A percentile compares a stretch with the other conserved stretches of the same genome.
These are phyloP conservation scores for Combretum micranthum DNA, from an alignment of 345 rosid genomes.

Conservation along the genomic window DNA sequence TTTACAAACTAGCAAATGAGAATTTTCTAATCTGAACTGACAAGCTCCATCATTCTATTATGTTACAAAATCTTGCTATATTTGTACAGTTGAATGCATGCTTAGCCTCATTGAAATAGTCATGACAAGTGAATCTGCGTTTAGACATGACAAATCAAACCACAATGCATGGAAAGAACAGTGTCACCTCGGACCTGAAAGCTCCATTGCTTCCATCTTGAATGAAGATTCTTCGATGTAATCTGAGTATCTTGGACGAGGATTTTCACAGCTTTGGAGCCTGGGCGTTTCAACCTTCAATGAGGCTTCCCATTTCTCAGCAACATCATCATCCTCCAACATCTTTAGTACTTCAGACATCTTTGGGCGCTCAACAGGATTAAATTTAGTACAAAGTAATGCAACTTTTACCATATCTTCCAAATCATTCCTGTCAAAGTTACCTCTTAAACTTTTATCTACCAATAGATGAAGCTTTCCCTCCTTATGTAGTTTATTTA, in stretches of 20 bases:
- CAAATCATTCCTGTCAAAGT: slow-evolving; percentile 49
- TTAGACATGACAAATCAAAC: too few relatives aligned
- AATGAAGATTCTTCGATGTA: slow-evolving; percentile 80
- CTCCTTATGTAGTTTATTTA: slow-evolving; percentile 74
- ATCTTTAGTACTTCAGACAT: slow-evolving; percentile 71
- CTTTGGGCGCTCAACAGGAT: slow-evolving; percentile 64
- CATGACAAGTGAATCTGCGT: too few relatives aligned
- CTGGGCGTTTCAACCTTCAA: slow-evolving; percentile 38
- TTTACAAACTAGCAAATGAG: too few relatives aligned
- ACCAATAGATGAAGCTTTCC: slow-evolving; percentile 56
- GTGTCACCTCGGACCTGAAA: slow-evolving; percentile 74
- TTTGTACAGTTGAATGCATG: too few relatives aligned
- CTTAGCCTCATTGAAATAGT: too few relatives aligned
- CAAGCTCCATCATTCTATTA: too few relatives aligned
- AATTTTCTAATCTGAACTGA: too few relatives aligned
- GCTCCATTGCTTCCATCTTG: slow-evolving; percentile 85
- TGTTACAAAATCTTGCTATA: too few relatives aligned
- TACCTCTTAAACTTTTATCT: slow-evolving; percentile 60
- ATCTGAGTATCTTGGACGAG: slow-evolving; percentile 46
- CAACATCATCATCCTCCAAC: slow-evolving; percentile 82
- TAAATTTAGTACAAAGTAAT: slow-evolving; percentile 68
- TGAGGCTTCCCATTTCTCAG: slow-evolving; percentile 79
- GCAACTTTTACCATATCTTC: slow-evolving; percentile 80
- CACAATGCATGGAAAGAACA: slow-evolving; percentile 10
- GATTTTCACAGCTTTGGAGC: slow-evolving; percentile 26